Evolutionary conservation across 768 basidiomycete genomes (phyloP).

Genomic region (Kwoniella bestiolae): DNA sequence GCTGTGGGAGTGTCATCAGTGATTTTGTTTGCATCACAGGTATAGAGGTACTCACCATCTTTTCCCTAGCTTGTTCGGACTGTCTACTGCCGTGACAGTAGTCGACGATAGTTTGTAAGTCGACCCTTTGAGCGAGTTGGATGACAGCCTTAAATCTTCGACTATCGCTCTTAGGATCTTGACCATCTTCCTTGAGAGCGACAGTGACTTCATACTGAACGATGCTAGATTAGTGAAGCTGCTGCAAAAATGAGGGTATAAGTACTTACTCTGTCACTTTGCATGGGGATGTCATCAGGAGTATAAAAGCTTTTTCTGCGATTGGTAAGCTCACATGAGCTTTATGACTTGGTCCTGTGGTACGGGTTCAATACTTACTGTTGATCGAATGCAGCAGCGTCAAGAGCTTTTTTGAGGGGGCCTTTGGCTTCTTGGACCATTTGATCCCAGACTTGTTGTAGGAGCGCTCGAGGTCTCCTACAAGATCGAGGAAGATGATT

Average conservation of each 20-base stretch:
- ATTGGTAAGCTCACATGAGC: background rate
- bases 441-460: slow-evolving; percentile 47
- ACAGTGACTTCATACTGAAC: slow-evolving; percentile 40
- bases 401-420: slow-evolving; percentile 36
- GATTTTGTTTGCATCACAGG: background rate
- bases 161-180: slow-evolving; percentile 38
- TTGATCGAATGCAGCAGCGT: slow-evolving; percentile 41
- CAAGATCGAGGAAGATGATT: background rate
- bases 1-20: slow-evolving; percentile 22
- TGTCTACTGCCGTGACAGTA: slow-evolving; percentile 50
- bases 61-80: slow-evolving; percentile 39
- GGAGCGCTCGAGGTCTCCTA: slow-evolving; percentile 44
- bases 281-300: slow-evolving; percentile 37
- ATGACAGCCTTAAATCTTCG: slow-evolving; percentile 53
- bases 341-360: background rate
- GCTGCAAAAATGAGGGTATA: background rate
- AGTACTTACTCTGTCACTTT: slow-evolving; percentile 30
- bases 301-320: slow-evolving; percentile 54
- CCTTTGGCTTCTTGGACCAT: slow-evolving; percentile 30
- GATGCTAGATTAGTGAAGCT: no score
- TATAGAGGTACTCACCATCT: slow-evolving; percentile 34
- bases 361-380: slow-evolving; percentile 33
- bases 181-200: slow-evolving; percentile 45
- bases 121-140: slow-evolving; percentile 46
- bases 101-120: slow-evolving; percentile 48